Percentiles rank a stretch among this genome's conserved stretches.
phyloP scores from a whole-genome alignment of 768 basidiomycete species.

The Leccinum ochraceum region DNA sequence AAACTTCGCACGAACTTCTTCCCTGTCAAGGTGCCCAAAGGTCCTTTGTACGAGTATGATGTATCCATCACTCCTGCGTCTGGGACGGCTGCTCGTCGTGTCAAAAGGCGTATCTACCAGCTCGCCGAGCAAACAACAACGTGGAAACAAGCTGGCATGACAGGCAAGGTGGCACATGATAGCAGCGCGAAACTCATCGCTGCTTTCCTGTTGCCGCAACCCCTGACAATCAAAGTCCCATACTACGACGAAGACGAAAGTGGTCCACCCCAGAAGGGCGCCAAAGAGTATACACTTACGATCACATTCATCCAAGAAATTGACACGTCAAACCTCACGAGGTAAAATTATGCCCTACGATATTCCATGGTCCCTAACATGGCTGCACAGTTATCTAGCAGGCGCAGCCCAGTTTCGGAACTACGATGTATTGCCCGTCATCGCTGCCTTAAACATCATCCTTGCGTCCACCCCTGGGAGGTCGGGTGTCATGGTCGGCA shows the following conservation, averaged over 20 bases:
- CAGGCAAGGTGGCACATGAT: slow-evolving; percentile 48
- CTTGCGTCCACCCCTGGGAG: slow-evolving; percentile 46
- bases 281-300: slow-evolving; percentile 45
- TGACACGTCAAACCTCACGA: slow-evolving; percentile 42
- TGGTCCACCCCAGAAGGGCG: slow-evolving; percentile 30
- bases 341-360: slow-evolving; percentile 30
- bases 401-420: slow-evolving; percentile 44
- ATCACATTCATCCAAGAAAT: slow-evolving; percentile 45
- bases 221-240: slow-evolving; percentile 39
- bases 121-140: slow-evolving; percentile 45
- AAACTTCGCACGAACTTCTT: slow-evolving; percentile 57
- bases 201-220: slow-evolving; percentile 40
- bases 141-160: slow-evolving; percentile 44
- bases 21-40: slow-evolving; percentile 47
- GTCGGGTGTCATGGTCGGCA: slow-evolving; percentile 52
- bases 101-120: slow-evolving; percentile 48
- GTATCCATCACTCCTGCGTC: slow-evolving; percentile 41
- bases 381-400: slow-evolving; percentile 39
- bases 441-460: slow-evolving; percentile 53
- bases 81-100: slow-evolving; percentile 36
- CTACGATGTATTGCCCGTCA: slow-evolving; percentile 48
- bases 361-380: slow-evolving; percentile 10
- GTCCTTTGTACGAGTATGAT: slow-evolving; percentile 50
- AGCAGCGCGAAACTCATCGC: slow-evolving; percentile 47
- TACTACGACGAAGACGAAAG: slow-evolving; percentile 50